Conservation (phyloP, 2,329 filamentous ascomycete species). For the Penicillium polonicum region DNA sequence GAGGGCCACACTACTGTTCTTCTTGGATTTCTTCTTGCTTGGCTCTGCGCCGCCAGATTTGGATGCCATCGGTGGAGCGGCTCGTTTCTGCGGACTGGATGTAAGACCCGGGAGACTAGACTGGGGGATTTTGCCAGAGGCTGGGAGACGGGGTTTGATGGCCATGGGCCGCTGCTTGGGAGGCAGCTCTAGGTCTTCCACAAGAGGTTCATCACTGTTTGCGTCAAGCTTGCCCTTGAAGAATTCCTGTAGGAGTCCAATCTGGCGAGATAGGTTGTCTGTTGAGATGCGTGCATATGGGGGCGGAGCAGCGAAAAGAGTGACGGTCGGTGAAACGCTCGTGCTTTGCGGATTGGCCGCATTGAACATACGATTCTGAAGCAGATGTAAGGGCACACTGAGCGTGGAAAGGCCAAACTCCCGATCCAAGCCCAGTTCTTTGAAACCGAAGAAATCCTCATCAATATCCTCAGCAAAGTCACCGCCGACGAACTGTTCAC, state of each 20-base stretch:
- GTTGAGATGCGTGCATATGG: conserved; percentile 74
- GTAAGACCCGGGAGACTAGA: conserved; percentile 32
- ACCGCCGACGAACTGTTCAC: conserved; percentile 92
- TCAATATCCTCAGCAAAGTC: conserved; percentile 98
- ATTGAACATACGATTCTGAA: conserved; percentile 85
- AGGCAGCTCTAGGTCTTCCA: conserved; percentile 94
- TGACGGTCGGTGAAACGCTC: conserved; percentile 52
- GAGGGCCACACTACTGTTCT: conserved; percentile 37
- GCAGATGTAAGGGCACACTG: conserved; percentile 87
- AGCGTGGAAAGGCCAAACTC: conserved; percentile 87
- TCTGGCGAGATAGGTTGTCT: conserved; percentile 74
- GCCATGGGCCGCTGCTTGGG: conserved; percentile 71
- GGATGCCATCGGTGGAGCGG: conserved; percentile 30
- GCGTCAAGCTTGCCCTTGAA: conserved; percentile 86
- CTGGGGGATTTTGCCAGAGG: conserved; percentile 46
- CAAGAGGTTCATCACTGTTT: conserved; percentile 75
- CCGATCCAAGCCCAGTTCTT: conserved; percentile 84
- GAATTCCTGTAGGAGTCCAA: conserved; percentile 86
- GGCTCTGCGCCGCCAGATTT: conserved; percentile 36
- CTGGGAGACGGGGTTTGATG: conserved; percentile 45
- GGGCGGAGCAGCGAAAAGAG: conserved; percentile 62
- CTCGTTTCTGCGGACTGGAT: conserved; percentile 44
- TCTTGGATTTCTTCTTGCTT: conserved; percentile 46
- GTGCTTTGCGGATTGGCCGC: conserved; percentile 76
- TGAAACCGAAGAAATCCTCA: conserved; percentile 99